Percentiles rank a stretch among this genome's conserved stretches.
Evolutionary conservation across 805 yeast genomes (phyloP).

Genomic region (Metschnikowia continentalis): DNA sequence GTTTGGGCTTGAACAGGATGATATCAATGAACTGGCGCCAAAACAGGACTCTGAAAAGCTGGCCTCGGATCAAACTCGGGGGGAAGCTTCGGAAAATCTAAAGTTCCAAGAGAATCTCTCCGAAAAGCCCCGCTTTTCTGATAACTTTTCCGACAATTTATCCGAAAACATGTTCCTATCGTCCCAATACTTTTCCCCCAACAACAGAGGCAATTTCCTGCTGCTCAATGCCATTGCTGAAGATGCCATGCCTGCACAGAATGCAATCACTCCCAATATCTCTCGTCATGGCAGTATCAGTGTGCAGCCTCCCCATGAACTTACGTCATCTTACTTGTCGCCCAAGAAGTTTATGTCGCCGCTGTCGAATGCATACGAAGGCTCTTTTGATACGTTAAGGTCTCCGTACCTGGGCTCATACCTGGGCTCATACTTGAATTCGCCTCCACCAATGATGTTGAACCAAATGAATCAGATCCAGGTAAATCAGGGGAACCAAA

Average conservation of each 20-base stretch:
- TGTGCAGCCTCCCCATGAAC: slow-evolving; percentile 20
- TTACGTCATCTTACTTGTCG: slow-evolving; percentile 32
- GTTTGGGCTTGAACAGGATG: neutral
- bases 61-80: too few species aligned
- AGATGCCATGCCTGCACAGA: slow-evolving; percentile 16
- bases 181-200: slow-evolving; percentile 41
- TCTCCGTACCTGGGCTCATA: slow-evolving; percentile 30
- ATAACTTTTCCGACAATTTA: neutral
- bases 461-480: neutral
- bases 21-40: too few species aligned
- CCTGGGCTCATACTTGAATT: slow-evolving; percentile 31
- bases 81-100: neutral
- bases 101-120: neutral
- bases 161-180: slow-evolving; percentile 24
- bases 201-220: slow-evolving; percentile 23
- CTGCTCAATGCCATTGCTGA: slow-evolving; percentile 34
- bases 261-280: slow-evolving; percentile 28
- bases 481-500: too few species aligned
- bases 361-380: slow-evolving; percentile 22
- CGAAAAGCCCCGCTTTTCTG: neutral
- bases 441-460: slow-evolving; percentile 30
- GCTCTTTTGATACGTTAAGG: slow-evolving; percentile 32
- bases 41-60: neutral
- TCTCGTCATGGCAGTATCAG: slow-evolving; percentile 32
- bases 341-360: slow-evolving; percentile 37